Evolutionary conservation across 2,329 filamentous ascomycete genomes (phyloP), one percentile per base, ranked within the genome.

Genomic region (Aspergillus aculeatinus): DNA sequence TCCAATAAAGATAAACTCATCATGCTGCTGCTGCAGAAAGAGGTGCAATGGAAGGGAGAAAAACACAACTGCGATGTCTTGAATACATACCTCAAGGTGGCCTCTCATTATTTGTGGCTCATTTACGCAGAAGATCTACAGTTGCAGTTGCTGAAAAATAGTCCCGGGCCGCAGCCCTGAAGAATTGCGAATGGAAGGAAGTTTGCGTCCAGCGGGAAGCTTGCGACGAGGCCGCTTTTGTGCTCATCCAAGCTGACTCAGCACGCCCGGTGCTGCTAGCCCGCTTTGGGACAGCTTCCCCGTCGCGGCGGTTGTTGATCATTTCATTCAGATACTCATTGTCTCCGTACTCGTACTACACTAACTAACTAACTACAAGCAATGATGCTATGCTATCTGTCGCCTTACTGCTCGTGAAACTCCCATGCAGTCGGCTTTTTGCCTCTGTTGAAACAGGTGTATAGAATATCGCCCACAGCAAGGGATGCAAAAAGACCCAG

Each of bases 1-100:
- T 91, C 88, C 88, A 91, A 90, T 90, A 89, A 80, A 74, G 80
- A 74, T 72, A 73, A 68, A 70, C 73, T 87, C 85, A 87, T 87
- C 85, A 85, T 79, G 61, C 59, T 64, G 61, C 59, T 64, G 67
- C 64, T 58, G 57, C 12, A 49, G 23, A 54, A 14, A 4, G 42
- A n/a, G 19, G 12, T 16, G 48, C 50, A 31, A 54, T 52, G 9
- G 25, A 39, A 44, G 27, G 16, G 29, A 14, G 11, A 35, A 35
- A 11, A 35, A 35, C 33, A 35, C 31, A 33, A 27, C 4, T 44
- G 33, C 48, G 51, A 39, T 55, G 19, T 33, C 10, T 51, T 23
- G n/a, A 29, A 44, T 48, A 63, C 72, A 62, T 73, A 75, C 72
- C 72, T 73, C 70, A 55, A 55, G 68, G 63, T 55, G 57, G 57